These are phyloP conservation scores for Hymenoscyphus fructigenus DNA, from an alignment of 2,329 filamentous ascomycete genomes.

Conservation along the genomic window DNA sequence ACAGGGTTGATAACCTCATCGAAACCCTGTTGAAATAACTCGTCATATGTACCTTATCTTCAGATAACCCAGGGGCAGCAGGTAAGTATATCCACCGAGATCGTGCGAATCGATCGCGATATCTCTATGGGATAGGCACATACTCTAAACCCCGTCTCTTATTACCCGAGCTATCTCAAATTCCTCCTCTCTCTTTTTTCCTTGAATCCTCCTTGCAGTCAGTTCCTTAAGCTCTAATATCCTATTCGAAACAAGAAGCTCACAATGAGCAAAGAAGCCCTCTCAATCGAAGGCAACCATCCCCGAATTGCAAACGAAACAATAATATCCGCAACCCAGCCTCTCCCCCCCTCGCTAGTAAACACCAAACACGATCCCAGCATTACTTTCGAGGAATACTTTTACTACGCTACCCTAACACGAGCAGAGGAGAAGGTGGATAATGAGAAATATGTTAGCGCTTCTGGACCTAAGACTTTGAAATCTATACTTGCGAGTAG, in stretches of 20 bases:
- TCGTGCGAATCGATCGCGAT: not conserved
- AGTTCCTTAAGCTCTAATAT: not conserved
- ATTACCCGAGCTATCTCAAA: not conserved
- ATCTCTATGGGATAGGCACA: too few relatives aligned
- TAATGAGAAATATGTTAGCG: slow-evolving; percentile 22
- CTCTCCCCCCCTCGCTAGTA: not conserved
- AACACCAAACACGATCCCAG: slow-evolving; percentile 30
- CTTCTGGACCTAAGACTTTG: slow-evolving; percentile 23
- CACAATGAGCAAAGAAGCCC: not conserved
- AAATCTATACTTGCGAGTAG: slow-evolving; percentile 26
- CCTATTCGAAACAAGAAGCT: not conserved
- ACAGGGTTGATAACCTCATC: not conserved
- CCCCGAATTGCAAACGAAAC: not conserved
- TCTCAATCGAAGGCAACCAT: not conserved
- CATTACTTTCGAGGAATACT: slow-evolving; percentile 40
- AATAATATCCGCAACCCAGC: not conserved
- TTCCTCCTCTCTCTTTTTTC: not conserved
- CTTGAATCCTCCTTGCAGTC: not conserved
- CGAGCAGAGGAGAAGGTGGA: slow-evolving; percentile 36
- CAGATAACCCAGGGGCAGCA: not conserved
- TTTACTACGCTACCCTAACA: slow-evolving; percentile 38
- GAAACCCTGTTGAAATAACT: not conserved
- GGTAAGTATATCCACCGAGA: not conserved
- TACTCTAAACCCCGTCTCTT: too few relatives aligned
- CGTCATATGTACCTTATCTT: not conserved